phyloP scores from a whole-genome alignment of 176 grass and related monocot genomes.

The Oryza meridionalis region DNA sequence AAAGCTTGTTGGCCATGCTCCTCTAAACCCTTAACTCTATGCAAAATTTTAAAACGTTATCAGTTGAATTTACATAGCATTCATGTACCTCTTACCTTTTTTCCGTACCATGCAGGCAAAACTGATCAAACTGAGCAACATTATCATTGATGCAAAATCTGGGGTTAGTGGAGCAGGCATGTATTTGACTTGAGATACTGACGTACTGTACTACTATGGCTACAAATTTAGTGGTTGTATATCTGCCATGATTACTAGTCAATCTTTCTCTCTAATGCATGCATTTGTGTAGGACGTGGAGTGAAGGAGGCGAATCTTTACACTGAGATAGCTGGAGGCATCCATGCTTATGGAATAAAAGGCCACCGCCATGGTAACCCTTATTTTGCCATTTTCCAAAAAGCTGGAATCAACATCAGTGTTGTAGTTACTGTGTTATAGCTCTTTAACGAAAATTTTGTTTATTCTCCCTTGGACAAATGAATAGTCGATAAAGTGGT shows the following conservation, averaged over 20 bases:
- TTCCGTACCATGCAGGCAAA: slow-evolving; percentile 55
- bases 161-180: slow-evolving; percentile 90
- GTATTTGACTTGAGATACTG: slow-evolving; percentile 8
- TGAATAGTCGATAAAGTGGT: background rate
- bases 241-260: slow-evolving; percentile 8
- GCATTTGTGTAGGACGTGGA: slow-evolving; percentile 71
- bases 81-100: slow-evolving; percentile 33
- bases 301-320: slow-evolving; percentile 99
- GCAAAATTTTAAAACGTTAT: background rate
- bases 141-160: slow-evolving; percentile 98
- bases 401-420: slow-evolving; percentile 19
- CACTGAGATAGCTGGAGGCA: slow-evolving; percentile 92
- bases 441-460: background rate
- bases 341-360: slow-evolving; percentile 93
- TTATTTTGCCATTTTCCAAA: background rate
- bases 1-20: background rate
- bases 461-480: background rate
- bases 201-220: background rate
- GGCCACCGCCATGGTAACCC: slow-evolving; percentile 85
- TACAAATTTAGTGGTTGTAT: background rate
- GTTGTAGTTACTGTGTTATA: background rate
- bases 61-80: slow-evolving; percentile 7
- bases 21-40: background rate
- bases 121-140: slow-evolving; percentile 79
- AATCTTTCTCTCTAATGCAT: slow-evolving; percentile 1